Evolutionary conservation across 768 basidiomycete genomes (phyloP).

Genomic region (Naematelia encephala): DNA sequence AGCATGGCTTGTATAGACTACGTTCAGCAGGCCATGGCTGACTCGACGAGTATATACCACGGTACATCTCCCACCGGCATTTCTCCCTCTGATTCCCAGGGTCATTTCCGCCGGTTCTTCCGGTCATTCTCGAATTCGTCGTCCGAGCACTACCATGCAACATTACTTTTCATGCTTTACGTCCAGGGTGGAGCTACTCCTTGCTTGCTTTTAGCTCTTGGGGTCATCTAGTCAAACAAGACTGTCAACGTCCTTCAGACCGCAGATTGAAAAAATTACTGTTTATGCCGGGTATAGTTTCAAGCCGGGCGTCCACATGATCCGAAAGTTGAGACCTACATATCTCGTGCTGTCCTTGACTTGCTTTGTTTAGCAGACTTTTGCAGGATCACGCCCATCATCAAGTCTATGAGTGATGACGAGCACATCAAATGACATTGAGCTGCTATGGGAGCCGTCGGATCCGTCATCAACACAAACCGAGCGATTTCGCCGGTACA

Average conservation of each 20-base stretch:
- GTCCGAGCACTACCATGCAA: neutral
- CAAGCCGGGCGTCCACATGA: too few relatives aligned
- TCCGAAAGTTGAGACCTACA: too few relatives aligned
- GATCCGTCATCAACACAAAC: slow-evolving; percentile 28
- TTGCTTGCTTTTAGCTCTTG: too few relatives aligned
- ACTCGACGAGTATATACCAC: neutral
- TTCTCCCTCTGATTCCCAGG: neutral
- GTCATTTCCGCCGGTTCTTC: neutral
- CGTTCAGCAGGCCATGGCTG: neutral
- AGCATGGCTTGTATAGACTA: neutral
- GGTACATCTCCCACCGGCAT: neutral
- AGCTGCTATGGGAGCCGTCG: slow-evolving; percentile 29
- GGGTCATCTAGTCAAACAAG: too few relatives aligned
- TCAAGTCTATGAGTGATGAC: neutral
- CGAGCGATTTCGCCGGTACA: slow-evolving; percentile 35
- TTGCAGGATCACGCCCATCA: too few relatives aligned
- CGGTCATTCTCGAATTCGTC: neutral
- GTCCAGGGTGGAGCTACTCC: too few relatives aligned
- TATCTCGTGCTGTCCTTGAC: too few relatives aligned
- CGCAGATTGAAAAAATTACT: too few relatives aligned
- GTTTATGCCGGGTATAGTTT: too few relatives aligned
- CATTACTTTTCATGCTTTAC: too few relatives aligned
- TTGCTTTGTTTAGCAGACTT: too few relatives aligned
- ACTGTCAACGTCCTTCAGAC: too few relatives aligned
- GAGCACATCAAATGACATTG: neutral